Conservation (phyloP, 441 rosid genomes). For the Adansonia rubrostipa region DNA sequence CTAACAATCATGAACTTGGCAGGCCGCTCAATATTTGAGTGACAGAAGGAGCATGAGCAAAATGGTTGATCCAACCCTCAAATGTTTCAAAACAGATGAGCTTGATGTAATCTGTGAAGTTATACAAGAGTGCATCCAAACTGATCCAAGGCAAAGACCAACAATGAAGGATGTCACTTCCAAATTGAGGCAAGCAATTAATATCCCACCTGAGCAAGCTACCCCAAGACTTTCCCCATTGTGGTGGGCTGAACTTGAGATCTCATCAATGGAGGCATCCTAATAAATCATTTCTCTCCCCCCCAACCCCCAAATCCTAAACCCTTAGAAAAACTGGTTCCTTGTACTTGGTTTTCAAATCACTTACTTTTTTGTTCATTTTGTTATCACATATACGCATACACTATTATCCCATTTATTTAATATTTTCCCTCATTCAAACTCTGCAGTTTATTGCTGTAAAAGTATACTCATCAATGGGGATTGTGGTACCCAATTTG, state of each 20-base stretch:
- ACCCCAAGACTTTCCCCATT: conserved; percentile 85
- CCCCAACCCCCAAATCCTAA: no score
- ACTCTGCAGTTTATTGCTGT: background rate
- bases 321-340: background rate
- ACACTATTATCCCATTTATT: background rate
- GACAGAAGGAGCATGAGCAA: conserved; percentile 41
- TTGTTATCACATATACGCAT: conserved; percentile 11
- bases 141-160: conserved; percentile 60
- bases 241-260: conserved; percentile 98
- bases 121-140: conserved; percentile 57
- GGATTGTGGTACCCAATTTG: background rate
- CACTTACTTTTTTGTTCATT: background rate
- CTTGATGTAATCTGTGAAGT: conserved; percentile 65
- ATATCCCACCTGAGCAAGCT: conserved; percentile 76
- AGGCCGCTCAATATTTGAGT: conserved; percentile 66
- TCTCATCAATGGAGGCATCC: conserved; percentile 77
- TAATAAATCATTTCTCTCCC: conserved; percentile 30
- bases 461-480: background rate
- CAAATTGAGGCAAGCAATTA: conserved; percentile 53
- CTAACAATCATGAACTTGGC: conserved; percentile 21
- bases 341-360: background rate
- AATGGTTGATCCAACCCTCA: conserved; percentile 68
- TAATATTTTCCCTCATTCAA: background rate
- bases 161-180: conserved; percentile 57
- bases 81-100: conserved; percentile 60